Base-by-base conservation (phyloP, 768 basidiomycete species). In the Leccinum subgranulosum region DNA sequence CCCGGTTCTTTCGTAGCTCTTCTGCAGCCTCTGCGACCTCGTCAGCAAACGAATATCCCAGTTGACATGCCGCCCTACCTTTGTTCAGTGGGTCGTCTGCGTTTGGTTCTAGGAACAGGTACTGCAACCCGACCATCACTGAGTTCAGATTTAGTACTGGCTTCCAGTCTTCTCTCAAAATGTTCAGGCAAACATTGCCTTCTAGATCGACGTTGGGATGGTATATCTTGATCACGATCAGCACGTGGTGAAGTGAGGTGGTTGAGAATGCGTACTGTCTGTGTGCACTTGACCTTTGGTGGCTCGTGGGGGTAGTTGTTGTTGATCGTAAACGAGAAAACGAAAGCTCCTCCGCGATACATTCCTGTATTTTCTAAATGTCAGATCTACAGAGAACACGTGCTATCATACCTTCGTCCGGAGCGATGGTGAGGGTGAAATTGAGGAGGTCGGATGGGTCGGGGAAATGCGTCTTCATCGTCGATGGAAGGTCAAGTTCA, bases 111-210 rank as follows among this genome's bases (percentile, higher is more conserved):
- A 99, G 79, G 82, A 99, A 99, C 53, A 99, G 83, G 69, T 98
- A 99, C 73, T 99, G 97, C 56, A 99, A 75, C 34, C 97, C 97
- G 58, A 98, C 92, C 93, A 98, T 96, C 62, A 99, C 93, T 29
- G 95, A 92, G 72, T 94, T 98, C 53, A 99, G 80, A 74, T 98
- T 98, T 46, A 99, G 79, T 3, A 99, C 97, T 6, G 97, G 97
- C 70, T 99, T 99, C 97, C 97, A 99, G 76, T 99, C 97, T 78
- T 99, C 97, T 71, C 97, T 86, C 57, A 98, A 83, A 71, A 98
- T 98, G 75, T 98, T 98, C 66, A 99, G 74, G 78, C 97, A 99
- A 48, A 99, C 96, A 65, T 98, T 98, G 47, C 97, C 97, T 70
- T 98, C 94, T 36, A 97, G 82, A 73, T 99, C 97, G 53, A 99